phyloP scores from a whole-genome alignment of 2,329 filamentous ascomycete genomes.

The Rhexocercosporidium sp. region DNA sequence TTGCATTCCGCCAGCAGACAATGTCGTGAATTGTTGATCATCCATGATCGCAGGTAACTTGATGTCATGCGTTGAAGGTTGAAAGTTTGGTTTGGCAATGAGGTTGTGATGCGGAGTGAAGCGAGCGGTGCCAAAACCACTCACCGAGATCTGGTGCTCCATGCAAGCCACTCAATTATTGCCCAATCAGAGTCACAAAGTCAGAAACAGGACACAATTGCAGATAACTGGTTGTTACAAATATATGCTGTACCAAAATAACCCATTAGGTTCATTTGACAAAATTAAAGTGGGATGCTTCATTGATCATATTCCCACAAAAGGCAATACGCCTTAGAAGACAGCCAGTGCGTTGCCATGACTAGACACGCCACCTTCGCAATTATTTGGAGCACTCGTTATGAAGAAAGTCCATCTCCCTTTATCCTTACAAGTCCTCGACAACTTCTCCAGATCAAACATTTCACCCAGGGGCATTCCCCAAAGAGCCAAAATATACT shows the following conservation, averaged over 20 bases:
- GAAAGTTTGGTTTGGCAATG: neutral
- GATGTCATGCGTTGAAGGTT: neutral
- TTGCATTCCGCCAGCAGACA: conserved; percentile 7
- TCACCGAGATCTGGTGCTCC: conserved; percentile 2
- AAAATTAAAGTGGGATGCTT: too few relatives aligned
- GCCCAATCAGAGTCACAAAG: neutral
- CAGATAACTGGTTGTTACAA: too few relatives aligned
- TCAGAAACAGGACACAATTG: too few relatives aligned
- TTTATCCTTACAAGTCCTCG: conserved; percentile 38
- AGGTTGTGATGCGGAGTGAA: neutral
- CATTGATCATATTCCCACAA: neutral
- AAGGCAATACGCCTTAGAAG: conserved; percentile 21
- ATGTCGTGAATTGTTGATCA: neutral
- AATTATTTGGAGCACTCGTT: conserved; percentile 41
- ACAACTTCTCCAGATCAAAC: conserved; percentile 43
- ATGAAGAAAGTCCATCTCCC: conserved; percentile 43
- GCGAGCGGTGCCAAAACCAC: neutral
- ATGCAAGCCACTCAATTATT: neutral
- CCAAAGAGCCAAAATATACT: conserved; percentile 42
- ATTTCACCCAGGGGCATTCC: conserved; percentile 43
- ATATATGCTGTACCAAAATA: too few relatives aligned
- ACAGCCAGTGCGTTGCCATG: conserved; percentile 56
- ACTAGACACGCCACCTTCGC: conserved; percentile 55
- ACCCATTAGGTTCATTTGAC: too few relatives aligned
- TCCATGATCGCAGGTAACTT: neutral